phyloP scores from a whole-genome alignment of 2,329 filamentous ascomycete genomes.

The Colletotrichum sp. region DNA sequence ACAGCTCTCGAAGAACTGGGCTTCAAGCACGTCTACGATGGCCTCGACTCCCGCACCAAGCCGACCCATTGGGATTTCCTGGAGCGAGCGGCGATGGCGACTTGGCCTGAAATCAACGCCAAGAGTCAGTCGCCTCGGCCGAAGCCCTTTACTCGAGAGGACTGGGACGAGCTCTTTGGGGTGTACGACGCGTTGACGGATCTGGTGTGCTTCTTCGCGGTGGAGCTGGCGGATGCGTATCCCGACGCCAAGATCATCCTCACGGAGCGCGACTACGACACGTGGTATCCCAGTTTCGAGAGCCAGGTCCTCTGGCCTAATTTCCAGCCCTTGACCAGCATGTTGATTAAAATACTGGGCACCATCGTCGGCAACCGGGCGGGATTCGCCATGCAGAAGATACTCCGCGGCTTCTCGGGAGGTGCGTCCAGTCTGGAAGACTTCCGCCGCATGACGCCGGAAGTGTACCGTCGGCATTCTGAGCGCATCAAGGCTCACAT shows the following conservation, averaged over 20 bases:
- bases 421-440: neutral
- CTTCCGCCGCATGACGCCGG: neutral
- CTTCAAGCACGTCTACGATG: slow-evolving; percentile 18
- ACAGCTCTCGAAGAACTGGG: slow-evolving; percentile 11
- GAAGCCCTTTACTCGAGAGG: slow-evolving; percentile 20
- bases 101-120: slow-evolving; percentile 2
- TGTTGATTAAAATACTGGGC: slow-evolving; percentile 27
- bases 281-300: slow-evolving; percentile 35
- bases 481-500: slow-evolving; percentile 14
- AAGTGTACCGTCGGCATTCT: slow-evolving; percentile 6
- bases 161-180: slow-evolving; percentile 39
- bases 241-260: slow-evolving; percentile 39
- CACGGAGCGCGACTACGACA: slow-evolving; percentile 33
- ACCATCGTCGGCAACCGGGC: slow-evolving; percentile 37
- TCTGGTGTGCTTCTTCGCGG: slow-evolving; percentile 28
- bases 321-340: slow-evolving; percentile 20
- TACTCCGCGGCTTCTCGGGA: slow-evolving; percentile 31
- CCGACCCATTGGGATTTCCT: slow-evolving; percentile 11
- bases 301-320: slow-evolving; percentile 31
- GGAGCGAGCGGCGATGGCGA: neutral
- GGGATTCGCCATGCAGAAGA: slow-evolving; percentile 26
- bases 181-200: slow-evolving; percentile 35
- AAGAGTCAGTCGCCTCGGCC: neutral
- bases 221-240: slow-evolving; percentile 32
- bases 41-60: neutral